Evolutionary conservation across 768 basidiomycete genomes (phyloP), one percentile per base, ranked within the genome.

Genomic region (Trametes meyenii): DNA sequence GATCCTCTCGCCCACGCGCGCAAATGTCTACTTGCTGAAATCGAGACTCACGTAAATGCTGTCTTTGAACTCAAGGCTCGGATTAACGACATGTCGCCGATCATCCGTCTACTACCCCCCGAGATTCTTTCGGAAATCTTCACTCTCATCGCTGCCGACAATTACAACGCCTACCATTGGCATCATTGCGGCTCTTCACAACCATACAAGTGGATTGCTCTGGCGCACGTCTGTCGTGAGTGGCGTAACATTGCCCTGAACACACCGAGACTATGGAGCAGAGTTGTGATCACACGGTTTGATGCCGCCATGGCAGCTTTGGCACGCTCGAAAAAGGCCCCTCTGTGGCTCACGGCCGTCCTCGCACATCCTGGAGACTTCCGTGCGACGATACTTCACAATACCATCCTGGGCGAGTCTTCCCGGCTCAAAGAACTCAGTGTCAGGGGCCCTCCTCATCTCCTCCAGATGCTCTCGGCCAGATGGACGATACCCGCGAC

Each of bases 211-310:
- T 63, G 61, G 61, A 57, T 57, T 12, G 7, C 56, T 7, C 29
- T 63, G 2, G 29, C 56, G 6, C 51, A 57, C 23, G 61, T 63
- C 24, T 63, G 61, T 39, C 51, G 55, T 24, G 23, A 21, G 6
- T 63, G 61, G 61, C 61, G 56, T 17, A 23, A 21, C 11, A 52
- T 63, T 16, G 61, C 61, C 2, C 61, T 63, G 5, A 35, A 36
- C 21, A 49, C 55, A 1, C 55, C 61, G 5, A 40, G 55, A 11
- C 43, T 63, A 21, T 63, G 61, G 61, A 58, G 61, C 50, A 19
- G 33, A 3, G 52, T 63, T 36, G 38, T 58, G 21, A 8, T 63
- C n/a, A 50, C 36, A 8, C 21, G 14, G 2, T 23, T 45, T n/a
- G 38, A 52, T 12, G 36, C 48, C 0, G 51, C 46, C 24, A 5